Evolutionary conservation across 2,329 filamentous ascomycete species (phyloP).

Genomic region (Clonostachys rosea): DNA sequence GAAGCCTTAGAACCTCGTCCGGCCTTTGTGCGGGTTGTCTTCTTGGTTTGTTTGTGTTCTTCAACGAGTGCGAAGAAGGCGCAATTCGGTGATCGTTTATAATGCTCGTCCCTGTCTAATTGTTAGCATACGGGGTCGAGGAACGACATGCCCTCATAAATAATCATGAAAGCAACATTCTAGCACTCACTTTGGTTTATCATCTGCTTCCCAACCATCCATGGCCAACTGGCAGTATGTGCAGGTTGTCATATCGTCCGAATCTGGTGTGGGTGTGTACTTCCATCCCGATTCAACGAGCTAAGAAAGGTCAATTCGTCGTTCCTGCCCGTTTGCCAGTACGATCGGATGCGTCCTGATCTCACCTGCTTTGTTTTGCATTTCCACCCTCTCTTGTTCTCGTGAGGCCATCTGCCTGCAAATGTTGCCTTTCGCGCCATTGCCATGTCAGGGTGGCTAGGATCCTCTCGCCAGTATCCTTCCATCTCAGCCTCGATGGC

Average conservation of each 20-base stretch:
- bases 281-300: constrained; percentile 92
- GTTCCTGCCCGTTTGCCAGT: too few species aligned
- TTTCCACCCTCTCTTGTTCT: constrained; percentile 81
- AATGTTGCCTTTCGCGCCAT: constrained; percentile 82
- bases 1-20: constrained; percentile 64
- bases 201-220: constrained; percentile 90
- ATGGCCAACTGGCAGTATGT: constrained; percentile 85
- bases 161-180: neutral
- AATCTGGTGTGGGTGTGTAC: constrained; percentile 79
- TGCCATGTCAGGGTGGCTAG: constrained; percentile 64
- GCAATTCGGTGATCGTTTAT: constrained; percentile 72
- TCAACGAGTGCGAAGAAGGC: constrained; percentile 72
- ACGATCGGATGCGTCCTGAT: neutral
- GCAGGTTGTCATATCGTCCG: constrained; percentile 86
- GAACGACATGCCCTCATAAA: constrained; percentile 23
- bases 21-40: constrained; percentile 46
- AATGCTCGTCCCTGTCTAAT: constrained; percentile 71
- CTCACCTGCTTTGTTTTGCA: constrained; percentile 82
- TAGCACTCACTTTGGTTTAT: constrained; percentile 68
- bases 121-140: constrained; percentile 11
- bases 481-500: constrained; percentile 57
- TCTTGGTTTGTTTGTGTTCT: constrained; percentile 51
- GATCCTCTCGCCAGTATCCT: constrained; percentile 67
- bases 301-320: constrained; percentile 30
- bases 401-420: constrained; percentile 81